Evolutionary conservation across 192 early-diverging fungal species (phyloP).

Genomic region (Umbelopsis sp.): DNA sequence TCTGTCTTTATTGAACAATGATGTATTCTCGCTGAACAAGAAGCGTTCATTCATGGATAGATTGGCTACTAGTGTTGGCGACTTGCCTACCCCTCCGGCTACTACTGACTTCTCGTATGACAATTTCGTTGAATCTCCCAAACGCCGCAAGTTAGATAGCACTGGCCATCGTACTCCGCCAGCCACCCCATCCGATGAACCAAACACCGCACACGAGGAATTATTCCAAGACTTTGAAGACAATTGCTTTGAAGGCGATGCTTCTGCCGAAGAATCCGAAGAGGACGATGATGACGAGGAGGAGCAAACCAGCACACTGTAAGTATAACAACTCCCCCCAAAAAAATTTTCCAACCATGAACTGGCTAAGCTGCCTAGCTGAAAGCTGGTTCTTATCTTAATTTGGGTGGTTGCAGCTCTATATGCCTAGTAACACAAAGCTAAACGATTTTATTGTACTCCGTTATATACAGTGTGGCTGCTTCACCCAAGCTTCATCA

Average conservation of each 20-base stretch:
- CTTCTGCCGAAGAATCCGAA: conserved; percentile 17
- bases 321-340: not conserved
- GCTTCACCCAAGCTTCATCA: conserved; percentile 12
- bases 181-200: conserved; percentile 7
- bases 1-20: not conserved
- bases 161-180: conserved; percentile 12
- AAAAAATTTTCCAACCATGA: not conserved
- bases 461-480: conserved; percentile 14
- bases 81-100: conserved; percentile 29
- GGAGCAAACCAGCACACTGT: conserved; percentile 3
- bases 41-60: conserved; percentile 14
- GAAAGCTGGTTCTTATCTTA: not conserved
- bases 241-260: conserved; percentile 10
- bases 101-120: conserved; percentile 14
- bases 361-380: not conserved
- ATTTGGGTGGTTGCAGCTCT: conserved; percentile 13
- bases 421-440: conserved; percentile 13
- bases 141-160: conserved; percentile 7
- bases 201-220: not conserved
- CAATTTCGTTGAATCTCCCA: conserved; percentile 17
- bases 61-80: not conserved
- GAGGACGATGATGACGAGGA: conserved; percentile 26
- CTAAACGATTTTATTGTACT: conserved; percentile 1
- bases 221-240: conserved; percentile 12
- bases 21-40: not conserved